phyloP scores from a whole-genome alignment of 75 land plant genomes.

The Picea glauca region DNA sequence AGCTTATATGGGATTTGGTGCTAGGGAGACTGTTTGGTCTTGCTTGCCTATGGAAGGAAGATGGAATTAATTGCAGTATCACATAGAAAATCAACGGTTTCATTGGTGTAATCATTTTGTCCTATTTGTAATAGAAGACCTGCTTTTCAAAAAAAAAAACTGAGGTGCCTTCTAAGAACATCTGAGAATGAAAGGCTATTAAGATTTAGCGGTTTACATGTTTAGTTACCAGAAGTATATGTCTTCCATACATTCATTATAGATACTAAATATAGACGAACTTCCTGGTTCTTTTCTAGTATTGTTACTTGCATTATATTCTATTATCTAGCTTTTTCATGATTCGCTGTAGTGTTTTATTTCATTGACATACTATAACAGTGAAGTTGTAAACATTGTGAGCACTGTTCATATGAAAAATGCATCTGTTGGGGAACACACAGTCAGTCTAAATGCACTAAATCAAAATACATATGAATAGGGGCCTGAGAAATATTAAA shows the following conservation, averaged over 20 bases:
- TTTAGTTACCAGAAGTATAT: neutral
- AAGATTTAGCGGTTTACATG: neutral
- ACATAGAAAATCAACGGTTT: no score
- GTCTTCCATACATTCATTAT: neutral
- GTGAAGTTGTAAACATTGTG: neutral
- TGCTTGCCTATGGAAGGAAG: no score
- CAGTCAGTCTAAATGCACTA: neutral
- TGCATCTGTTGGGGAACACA: neutral
- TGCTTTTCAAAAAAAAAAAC: neutral
- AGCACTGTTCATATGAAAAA: neutral
- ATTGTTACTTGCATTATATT: neutral
- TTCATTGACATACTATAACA: neutral
- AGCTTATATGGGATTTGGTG: no score
- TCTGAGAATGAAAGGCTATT: neutral
- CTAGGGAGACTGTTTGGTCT: no score
- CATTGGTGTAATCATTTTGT: no score
- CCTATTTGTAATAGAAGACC: no score
- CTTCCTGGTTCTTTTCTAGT: neutral
- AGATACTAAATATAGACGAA: neutral
- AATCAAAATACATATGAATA: neutral
- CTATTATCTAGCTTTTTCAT: neutral
- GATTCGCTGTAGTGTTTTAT: neutral
- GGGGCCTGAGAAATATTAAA: neutral
- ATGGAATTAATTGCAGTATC: no score
- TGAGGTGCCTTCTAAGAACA: neutral